Percentiles rank a stretch among this genome's conserved stretches.
Conservation (phyloP, 2,329 filamentous ascomycete species). For the Cladophialophora yegresii region DNA sequence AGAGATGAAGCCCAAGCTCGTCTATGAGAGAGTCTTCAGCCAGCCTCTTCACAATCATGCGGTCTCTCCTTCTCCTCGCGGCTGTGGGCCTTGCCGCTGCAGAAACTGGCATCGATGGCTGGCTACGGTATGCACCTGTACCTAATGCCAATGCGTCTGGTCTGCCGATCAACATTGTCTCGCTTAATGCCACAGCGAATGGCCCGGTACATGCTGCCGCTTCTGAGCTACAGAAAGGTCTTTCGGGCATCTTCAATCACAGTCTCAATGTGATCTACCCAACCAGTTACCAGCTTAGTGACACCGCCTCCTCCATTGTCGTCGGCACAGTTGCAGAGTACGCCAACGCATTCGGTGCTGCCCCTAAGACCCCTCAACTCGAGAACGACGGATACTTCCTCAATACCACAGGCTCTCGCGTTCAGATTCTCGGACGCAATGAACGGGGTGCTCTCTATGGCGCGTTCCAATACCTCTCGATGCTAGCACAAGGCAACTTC, state of each 20-base stretch:
- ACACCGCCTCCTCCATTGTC: conserved; percentile 36
- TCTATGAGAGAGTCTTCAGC: background rate
- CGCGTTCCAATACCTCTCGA: conserved; percentile 67
- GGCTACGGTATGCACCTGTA: conserved; percentile 65
- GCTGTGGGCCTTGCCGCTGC: conserved; percentile 41
- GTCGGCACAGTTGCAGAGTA: conserved; percentile 42
- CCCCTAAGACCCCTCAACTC: conserved; percentile 36
- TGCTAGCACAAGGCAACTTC: conserved; percentile 63
- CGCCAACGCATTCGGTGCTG: conserved; percentile 34
- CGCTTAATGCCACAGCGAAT: conserved; percentile 56
- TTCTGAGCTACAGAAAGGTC: conserved; percentile 59
- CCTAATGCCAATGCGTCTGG: conserved; percentile 43
- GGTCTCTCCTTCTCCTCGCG: conserved; percentile 13
- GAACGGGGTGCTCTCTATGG: conserved; percentile 70
- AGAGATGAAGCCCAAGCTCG: background rate
- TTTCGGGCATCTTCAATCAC: conserved; percentile 60
- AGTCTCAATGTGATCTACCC: conserved; percentile 44
- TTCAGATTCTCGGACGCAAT: conserved; percentile 63
- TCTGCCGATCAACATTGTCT: conserved; percentile 55
- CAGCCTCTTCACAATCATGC: conserved; percentile 6
- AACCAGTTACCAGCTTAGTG: conserved; percentile 39
- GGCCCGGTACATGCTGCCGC: conserved; percentile 63
- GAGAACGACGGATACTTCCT: conserved; percentile 61
- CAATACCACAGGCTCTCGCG: conserved; percentile 42
- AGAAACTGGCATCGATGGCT: conserved; percentile 63